Evolutionary conservation across 805 yeast species (phyloP).

Genomic region (Metschnikowia borealis): DNA sequence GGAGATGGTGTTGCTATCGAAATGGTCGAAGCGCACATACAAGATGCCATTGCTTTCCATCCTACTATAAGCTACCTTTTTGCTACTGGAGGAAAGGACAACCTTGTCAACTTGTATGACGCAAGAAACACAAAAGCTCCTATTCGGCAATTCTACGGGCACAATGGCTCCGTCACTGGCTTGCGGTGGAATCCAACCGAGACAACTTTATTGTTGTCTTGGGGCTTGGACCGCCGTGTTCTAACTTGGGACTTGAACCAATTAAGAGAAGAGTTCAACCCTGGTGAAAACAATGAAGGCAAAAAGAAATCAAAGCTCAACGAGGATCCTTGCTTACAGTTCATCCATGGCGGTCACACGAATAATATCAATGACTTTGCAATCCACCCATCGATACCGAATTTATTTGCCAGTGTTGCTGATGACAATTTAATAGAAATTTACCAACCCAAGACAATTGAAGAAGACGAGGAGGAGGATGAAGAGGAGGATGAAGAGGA

Average conservation of each 20-base stretch:
- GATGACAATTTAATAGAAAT: constrained; percentile 74
- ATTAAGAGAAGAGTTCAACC: constrained; percentile 49
- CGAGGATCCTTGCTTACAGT: constrained; percentile 72
- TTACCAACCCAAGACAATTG: constrained; percentile 59
- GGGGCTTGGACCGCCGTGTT: constrained; percentile 64
- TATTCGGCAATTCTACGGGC: constrained; percentile 65
- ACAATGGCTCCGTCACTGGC: constrained; percentile 41
- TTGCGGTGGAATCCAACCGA: constrained; percentile 47
- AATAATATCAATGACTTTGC: constrained; percentile 61
- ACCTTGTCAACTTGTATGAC: constrained; percentile 72
- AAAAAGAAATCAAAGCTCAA: constrained; percentile 48
- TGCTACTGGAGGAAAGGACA: constrained; percentile 78
- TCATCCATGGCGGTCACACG: constrained; percentile 87
- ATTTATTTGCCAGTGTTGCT: constrained; percentile 62
- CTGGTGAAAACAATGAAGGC: constrained; percentile 31
- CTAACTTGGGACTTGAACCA: constrained; percentile 69
- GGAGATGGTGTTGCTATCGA: constrained; percentile 40
- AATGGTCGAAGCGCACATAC: constrained; percentile 48
- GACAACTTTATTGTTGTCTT: constrained; percentile 52
- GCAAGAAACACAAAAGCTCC: constrained; percentile 58
- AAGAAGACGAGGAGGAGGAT: constrained; percentile 19
- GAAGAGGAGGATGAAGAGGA: constrained; percentile 22
- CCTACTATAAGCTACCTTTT: constrained; percentile 51
- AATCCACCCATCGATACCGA: constrained; percentile 58
- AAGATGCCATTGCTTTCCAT: constrained; percentile 66